phyloP scores from a whole-genome alignment of 345 rosid species.

The Noccaea bulbosa region DNA sequence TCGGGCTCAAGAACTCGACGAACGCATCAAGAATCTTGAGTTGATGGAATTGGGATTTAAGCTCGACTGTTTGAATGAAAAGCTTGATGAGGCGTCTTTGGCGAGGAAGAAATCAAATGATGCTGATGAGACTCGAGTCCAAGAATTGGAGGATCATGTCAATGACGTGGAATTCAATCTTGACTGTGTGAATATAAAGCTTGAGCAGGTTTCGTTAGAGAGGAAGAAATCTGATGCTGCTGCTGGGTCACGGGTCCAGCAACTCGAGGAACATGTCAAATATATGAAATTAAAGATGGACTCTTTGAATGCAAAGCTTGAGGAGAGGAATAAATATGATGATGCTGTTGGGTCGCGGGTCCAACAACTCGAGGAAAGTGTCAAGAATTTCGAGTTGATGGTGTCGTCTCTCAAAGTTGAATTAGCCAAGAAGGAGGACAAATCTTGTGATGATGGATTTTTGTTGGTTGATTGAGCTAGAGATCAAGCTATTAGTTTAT shows the following conservation, averaged over 20 bases:
- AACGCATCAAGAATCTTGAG: not conserved
- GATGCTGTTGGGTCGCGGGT: constrained; percentile 4
- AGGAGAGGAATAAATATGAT: constrained; percentile 4
- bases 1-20: constrained; percentile 7
- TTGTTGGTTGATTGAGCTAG: constrained; percentile 25
- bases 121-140: not conserved
- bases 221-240: constrained; percentile 3
- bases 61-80: not conserved
- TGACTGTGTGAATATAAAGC: not conserved
- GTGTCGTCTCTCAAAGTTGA: not conserved
- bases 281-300: not conserved
- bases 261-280: not conserved
- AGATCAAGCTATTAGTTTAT: not conserved
- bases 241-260: not conserved
- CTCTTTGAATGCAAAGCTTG: not conserved
- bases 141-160: not conserved
- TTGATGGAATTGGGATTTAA: not conserved
- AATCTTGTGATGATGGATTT: constrained; percentile 12
- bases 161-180: not conserved
- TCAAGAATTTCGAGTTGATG: not conserved
- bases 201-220: not conserved
- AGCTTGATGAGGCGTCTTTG: not conserved
- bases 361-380: not conserved
- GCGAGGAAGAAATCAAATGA: not conserved
- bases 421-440: not conserved